phyloP scores from a whole-genome alignment of 768 basidiomycete species.

The Boletus reticuloceps region DNA sequence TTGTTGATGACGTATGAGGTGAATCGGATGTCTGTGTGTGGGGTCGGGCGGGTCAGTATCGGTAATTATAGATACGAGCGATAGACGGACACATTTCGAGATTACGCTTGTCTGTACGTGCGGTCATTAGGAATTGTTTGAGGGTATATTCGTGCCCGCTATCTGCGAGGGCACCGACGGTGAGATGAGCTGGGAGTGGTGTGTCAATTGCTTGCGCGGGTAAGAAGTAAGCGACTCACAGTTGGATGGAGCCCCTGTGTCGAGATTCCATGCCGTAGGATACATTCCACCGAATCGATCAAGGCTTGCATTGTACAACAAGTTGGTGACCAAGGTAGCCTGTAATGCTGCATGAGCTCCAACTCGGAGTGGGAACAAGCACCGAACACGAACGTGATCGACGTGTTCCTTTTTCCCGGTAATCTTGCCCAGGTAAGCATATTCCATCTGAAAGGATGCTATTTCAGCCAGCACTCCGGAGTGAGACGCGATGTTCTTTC shows the following conservation, averaged over 20 bases:
- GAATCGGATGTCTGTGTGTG: conserved; percentile 50
- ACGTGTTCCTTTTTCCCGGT: conserved; percentile 69
- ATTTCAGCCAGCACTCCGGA: conserved; percentile 68
- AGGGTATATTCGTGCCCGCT: conserved; percentile 77
- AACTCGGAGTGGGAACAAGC: background rate
- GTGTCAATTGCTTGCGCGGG: background rate
- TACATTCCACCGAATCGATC: conserved; percentile 56
- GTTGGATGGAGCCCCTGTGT: conserved; percentile 41
- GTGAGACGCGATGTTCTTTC: background rate
- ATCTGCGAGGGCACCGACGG: conserved; percentile 64
- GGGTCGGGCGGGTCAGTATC: background rate
- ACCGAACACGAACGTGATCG: conserved; percentile 44
- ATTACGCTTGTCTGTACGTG: conserved; percentile 54
- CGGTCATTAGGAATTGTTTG: conserved; percentile 68
- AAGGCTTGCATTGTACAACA: conserved; percentile 46
- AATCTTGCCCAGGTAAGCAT: conserved; percentile 76
- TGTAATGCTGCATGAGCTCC: conserved; percentile 19
- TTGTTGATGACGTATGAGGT: conserved; percentile 61
- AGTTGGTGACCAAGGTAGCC: conserved; percentile 49
- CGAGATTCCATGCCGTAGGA: conserved; percentile 55
- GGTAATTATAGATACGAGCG: background rate
- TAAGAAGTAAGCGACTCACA: conserved; percentile 36
- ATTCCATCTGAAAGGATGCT: conserved; percentile 77
- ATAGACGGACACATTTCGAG: conserved; percentile 62
- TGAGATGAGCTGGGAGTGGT: conserved; percentile 35